phyloP scores from a whole-genome alignment of 139 green algal species.

The Chlamydomonas sp. region DNA sequence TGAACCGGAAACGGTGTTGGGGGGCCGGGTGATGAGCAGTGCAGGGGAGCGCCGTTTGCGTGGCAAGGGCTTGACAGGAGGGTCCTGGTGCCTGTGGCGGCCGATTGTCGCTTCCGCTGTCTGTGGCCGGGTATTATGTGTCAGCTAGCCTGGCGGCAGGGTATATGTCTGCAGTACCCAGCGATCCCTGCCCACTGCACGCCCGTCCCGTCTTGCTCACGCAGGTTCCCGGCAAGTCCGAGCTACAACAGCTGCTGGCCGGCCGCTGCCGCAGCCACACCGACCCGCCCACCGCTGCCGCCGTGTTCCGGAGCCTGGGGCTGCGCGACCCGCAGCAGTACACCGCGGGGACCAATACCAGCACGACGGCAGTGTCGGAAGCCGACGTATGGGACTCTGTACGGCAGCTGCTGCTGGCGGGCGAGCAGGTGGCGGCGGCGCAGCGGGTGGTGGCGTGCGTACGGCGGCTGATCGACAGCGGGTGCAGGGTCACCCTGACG shows the following conservation, averaged over 20 bases:
- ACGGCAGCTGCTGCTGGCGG: slow-evolving; percentile 16
- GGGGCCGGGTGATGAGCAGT: neutral
- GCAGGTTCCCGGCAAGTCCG: slow-evolving; percentile 10
- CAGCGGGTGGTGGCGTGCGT: neutral
- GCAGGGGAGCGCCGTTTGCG: neutral
- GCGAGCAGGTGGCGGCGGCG: slow-evolving; percentile 8
- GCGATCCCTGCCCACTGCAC: neutral
- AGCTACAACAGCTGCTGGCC: slow-evolving; percentile 4
- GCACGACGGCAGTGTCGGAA: too few species aligned
- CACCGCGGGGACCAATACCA: neutral
- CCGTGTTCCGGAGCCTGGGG: neutral
- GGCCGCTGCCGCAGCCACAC: slow-evolving; percentile 1
- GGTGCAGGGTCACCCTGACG: neutral
- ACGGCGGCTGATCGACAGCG: neutral
- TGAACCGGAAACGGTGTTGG: neutral
- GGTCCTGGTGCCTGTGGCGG: neutral
- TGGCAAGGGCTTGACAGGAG: neutral
- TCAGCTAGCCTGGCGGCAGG: too few species aligned
- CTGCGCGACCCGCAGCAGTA: neutral
- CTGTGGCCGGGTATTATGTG: neutral
- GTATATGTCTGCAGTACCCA: neutral
- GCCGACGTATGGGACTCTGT: neutral
- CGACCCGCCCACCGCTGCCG: neutral
- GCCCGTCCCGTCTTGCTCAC: neutral
- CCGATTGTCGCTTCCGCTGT: neutral